These are phyloP conservation scores for Fraxinus floribunda DNA, from an alignment of 305 asterid species.

Conservation along the genomic window DNA sequence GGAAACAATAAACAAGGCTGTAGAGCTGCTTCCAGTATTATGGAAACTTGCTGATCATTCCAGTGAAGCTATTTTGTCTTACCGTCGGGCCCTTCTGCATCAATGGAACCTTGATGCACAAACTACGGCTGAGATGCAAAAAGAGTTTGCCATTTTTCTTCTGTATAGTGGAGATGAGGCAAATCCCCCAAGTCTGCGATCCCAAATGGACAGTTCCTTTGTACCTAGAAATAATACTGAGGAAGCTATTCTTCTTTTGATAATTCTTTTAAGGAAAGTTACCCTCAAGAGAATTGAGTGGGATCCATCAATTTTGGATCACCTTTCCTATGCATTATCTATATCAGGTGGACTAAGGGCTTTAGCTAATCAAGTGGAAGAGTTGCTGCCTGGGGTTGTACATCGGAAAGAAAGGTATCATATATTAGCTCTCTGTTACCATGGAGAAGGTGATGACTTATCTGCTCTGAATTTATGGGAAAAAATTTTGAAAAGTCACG, in stretches of 20 bases:
- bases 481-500: conserved; percentile 45
- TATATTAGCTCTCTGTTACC: conserved; percentile 74
- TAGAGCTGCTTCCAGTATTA: conserved; percentile 81
- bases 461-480: conserved; percentile 66
- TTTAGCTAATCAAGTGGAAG: conserved; percentile 80
- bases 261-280: conserved; percentile 68
- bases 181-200: conserved; percentile 66
- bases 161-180: conserved; percentile 80
- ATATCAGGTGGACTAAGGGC: conserved; percentile 67
- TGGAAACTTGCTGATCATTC: conserved; percentile 81
- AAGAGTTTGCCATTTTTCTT: conserved; percentile 76
- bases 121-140: conserved; percentile 69
- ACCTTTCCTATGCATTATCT: conserved; percentile 80
- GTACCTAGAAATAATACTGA: conserved; percentile 79
- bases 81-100: conserved; percentile 82
- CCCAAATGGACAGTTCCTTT: conserved; percentile 72
- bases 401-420: conserved; percentile 60
- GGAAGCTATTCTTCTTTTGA: conserved; percentile 86
- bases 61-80: conserved; percentile 65
- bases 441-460: conserved; percentile 63
- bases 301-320: conserved; percentile 86
- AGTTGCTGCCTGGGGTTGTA: conserved; percentile 68
- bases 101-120: conserved; percentile 78
- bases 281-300: conserved; percentile 64
- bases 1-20: conserved; percentile 77